phyloP scores from a whole-genome alignment of 1,284 basidiomycete genomes.

The Peniophora sp. region DNA sequence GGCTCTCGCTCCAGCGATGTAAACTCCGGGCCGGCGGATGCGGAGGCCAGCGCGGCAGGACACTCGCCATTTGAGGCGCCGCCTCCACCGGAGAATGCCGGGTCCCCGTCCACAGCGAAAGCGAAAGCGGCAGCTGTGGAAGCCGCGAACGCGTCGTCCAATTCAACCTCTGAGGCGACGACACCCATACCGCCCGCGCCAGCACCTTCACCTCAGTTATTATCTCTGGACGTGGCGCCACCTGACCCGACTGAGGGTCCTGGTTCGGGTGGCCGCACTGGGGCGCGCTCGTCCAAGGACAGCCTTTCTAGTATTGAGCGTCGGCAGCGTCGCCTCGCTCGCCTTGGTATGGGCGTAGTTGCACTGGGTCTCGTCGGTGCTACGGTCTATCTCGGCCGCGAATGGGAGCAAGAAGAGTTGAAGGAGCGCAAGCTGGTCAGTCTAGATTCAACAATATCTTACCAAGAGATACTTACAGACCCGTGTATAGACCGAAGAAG shows the following conservation, averaged over 20 bases:
- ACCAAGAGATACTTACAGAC: constrained; percentile 18
- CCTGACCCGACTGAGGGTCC: neutral
- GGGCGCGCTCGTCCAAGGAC: constrained; percentile 66
- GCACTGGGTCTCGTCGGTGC: constrained; percentile 43
- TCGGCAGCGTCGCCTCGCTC: constrained; percentile 46
- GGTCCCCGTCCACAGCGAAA: neutral
- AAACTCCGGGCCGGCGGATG: neutral
- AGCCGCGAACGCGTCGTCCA: neutral
- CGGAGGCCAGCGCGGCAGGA: neutral
- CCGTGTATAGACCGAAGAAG: constrained; percentile 37
- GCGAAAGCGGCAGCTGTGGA: neutral
- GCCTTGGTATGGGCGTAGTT: constrained; percentile 35
- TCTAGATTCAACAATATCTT: constrained; percentile 7
- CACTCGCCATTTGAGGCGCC: neutral
- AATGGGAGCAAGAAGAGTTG: constrained; percentile 26
- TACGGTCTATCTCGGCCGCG: constrained; percentile 23
- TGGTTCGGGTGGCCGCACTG: constrained; percentile 31
- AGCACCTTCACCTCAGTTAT: neutral
- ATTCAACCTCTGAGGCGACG: neutral
- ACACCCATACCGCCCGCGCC: neutral
- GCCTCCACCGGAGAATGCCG: neutral
- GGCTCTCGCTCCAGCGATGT: neutral
- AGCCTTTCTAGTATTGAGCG: constrained; percentile 69
- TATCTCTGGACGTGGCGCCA: neutral
- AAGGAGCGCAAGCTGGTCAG: constrained; percentile 35